phyloP scores from a whole-genome alignment of 257 asterid species.

The Solanum etuberosum region DNA sequence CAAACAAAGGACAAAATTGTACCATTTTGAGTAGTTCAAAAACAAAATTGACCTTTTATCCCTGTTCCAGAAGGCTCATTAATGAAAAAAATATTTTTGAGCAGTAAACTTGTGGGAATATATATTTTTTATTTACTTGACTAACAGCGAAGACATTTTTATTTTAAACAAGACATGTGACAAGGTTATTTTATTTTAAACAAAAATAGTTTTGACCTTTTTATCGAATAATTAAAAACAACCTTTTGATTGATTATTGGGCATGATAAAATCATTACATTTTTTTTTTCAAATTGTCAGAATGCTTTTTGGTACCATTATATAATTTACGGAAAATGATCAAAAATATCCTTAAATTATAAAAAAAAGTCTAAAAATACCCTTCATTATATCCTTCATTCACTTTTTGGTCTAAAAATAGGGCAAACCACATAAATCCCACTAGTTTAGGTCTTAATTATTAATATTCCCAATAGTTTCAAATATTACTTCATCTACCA shows the following conservation, averaged over 20 bases:
- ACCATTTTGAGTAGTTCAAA: not conserved
- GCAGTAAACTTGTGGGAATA: not conserved
- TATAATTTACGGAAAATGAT: too few species aligned
- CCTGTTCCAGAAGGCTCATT: not conserved
- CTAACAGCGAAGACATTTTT: not conserved
- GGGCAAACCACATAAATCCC: too few species aligned
- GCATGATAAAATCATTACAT: not conserved
- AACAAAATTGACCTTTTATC: not conserved
- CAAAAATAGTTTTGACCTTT: not conserved
- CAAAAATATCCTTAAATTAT: too few species aligned
- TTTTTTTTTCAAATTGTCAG: not conserved
- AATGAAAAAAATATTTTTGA: not conserved
- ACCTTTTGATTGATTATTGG: not conserved
- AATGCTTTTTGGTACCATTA: not conserved
- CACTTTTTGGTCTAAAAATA: too few species aligned
- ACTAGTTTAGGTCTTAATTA: too few species aligned
- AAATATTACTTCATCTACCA: too few species aligned
- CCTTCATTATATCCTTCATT: too few species aligned
- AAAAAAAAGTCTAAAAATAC: too few species aligned
- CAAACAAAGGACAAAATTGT: not conserved
- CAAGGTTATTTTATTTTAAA: not conserved
- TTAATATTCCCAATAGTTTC: too few species aligned
- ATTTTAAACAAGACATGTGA: not conserved
- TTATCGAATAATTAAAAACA: not conserved
- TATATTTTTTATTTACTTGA: not conserved